Evolutionary conservation across 768 basidiomycete genomes (phyloP), one percentile per base, ranked within the genome.

Genomic region (Rhizopogon vinicolor): DNA sequence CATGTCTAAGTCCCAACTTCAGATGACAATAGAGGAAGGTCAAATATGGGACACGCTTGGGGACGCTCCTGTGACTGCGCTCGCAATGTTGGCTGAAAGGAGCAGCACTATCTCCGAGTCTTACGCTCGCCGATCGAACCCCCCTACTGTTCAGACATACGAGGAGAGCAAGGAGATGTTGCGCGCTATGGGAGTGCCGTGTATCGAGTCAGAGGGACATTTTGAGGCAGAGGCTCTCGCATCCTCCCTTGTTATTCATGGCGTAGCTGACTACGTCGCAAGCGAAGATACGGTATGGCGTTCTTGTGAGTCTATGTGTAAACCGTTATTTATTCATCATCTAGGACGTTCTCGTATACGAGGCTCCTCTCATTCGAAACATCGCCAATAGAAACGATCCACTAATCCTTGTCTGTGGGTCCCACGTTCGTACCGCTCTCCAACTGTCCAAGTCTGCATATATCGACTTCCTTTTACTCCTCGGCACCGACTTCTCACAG

Each of bases 401-500:
- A 6, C 76, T 97, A 3, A 68, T 80, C 39, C 57, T 86, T 50
- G 76, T 94, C 48, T 82, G 80, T 14, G 91, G 89, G 5, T 60
- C 77, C 1, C 78, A 85, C 3, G 74, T 93, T 18, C 87, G 86
- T 8, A 57, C 68, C 0, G 73, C 72, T 7, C 79, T 93, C 37
- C 65, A 74, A 10, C 80, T 97, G 28, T 72, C 80, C 60, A 78
- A 77, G 7, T 63, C 74, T 0, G 67, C 81, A 49, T 94, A 81
- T 68, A 68, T 96, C 62, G 94, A 97, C 71, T 93, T 96, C 69
- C 85, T 84, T 0, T 81, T 96, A 50, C 77, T 97, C 6, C 79
- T 94, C 9, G 94, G 94, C 10, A 96, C 93, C 2, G 94, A 97
- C 69, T 95, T 96, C 62, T 87, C 91, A 0, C 83, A 86, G 44